Evolutionary conservation across 2,329 filamentous ascomycete species (phyloP).

Genomic region (Blastomyces emzantsi): DNA sequence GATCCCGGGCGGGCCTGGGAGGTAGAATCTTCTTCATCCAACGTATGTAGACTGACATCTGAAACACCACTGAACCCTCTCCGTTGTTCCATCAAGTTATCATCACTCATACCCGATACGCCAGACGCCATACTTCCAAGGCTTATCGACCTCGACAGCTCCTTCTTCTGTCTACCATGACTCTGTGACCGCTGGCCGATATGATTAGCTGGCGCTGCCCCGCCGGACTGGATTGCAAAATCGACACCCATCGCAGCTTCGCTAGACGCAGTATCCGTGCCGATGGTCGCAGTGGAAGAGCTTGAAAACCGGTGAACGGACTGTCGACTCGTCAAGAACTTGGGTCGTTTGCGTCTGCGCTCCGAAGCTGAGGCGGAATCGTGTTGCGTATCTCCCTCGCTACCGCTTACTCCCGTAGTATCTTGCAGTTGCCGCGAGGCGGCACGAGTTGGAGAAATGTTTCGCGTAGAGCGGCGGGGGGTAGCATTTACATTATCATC

Average conservation of each 20-base stretch:
- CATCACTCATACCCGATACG: conserved; percentile 47
- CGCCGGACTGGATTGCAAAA: conserved; percentile 73
- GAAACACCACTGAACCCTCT: conserved; percentile 32
- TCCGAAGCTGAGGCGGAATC: conserved; percentile 18
- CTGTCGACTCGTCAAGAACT: conserved; percentile 47
- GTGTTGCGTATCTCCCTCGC: conserved; percentile 19
- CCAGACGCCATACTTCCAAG: conserved; percentile 84
- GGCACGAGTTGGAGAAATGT: conserved; percentile 8
- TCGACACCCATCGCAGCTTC: conserved; percentile 69
- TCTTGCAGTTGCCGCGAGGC: conserved; percentile 7
- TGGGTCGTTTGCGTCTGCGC: conserved; percentile 41
- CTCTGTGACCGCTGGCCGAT: conserved; percentile 18
- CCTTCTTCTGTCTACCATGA: conserved; percentile 36
- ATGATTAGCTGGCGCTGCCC: conserved; percentile 50
- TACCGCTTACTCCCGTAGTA: conserved; percentile 15
- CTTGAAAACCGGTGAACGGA: conserved; percentile 51
- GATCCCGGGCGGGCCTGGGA: conserved; percentile 30
- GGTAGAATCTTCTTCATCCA: conserved; percentile 51
- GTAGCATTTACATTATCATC: conserved; percentile 14
- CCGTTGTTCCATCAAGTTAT: conserved; percentile 38
- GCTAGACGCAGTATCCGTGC: conserved; percentile 54
- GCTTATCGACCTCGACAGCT: conserved; percentile 67
- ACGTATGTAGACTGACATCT: conserved; percentile 45
- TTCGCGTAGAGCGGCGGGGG: conserved; percentile 9
- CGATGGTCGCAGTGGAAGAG: conserved; percentile 47